Base-by-base conservation (phyloP, 2,329 filamentous ascomycete species). In the Apiospora sp. region DNA sequence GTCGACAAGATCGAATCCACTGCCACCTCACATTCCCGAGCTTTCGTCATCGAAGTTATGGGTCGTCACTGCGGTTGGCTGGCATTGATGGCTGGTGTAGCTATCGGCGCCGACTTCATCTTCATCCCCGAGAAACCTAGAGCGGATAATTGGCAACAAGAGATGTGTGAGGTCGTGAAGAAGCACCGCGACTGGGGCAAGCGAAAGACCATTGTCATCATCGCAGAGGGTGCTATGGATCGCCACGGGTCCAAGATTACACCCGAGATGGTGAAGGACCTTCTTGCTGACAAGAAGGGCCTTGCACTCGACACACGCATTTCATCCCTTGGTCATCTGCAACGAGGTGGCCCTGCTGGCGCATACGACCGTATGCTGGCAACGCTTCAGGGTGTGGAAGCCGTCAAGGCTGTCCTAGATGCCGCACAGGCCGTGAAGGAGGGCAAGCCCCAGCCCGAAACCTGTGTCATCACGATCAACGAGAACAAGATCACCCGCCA, bases 21-120 rank as follows among this genome's bases (percentile, higher is more conserved):
- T 0, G 96, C 96, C 70, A 92, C 92, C 49, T 98, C 95, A 41
- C 96, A 99, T 83, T 97, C 97, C 76, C 90, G 96, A 78, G 96
- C 96, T 51, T 99, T 99, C 83, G 95, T 99, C 72, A 93, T 99
- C 75, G 96, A 98, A 83, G 96, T 99, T 79, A 99, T 99, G 96
- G 96, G 96, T 69, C 90, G 96, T 73, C 96, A 99, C 84, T 99
- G 96, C 82, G 96, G 96, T 75, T 99, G 96, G 96, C 87, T 99
- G 74, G 96, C 96, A 54, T 88, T 99, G 74, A 98, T 98, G 92
- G 93, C 96, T 19, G 96, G 95, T 79, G 95, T 99, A 73, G 95
- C 94, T 73, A 98, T 94, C 0, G 96, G 96, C 69, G 95, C 96
- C 22, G 96, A 99, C 83, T 99, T 97, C 84, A 90, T 98, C 78